phyloP scores from a whole-genome alignment of 257 asterid species.

The Solanum commersonii region DNA sequence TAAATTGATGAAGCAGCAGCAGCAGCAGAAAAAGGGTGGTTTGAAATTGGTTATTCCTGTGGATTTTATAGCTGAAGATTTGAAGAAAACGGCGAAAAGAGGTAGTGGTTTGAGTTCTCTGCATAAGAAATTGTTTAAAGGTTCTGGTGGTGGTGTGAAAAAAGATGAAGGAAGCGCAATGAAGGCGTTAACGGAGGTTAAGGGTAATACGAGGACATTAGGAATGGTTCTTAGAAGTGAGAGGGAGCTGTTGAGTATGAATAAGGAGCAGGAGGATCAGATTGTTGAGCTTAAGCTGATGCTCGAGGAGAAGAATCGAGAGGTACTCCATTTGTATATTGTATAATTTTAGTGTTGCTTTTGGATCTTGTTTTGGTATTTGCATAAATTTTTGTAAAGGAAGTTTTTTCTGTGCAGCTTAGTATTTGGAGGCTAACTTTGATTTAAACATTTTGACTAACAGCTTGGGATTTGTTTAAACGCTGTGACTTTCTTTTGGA shows the following conservation, averaged over 20 bases:
- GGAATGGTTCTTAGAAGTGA: conserved; percentile 96
- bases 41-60: conserved; percentile 35
- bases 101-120: conserved; percentile 43
- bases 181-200: conserved; percentile 83
- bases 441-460: neutral
- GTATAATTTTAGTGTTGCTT: neutral
- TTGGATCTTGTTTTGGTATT: neutral
- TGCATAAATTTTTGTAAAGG: neutral
- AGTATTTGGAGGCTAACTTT: neutral
- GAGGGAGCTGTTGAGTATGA: conserved; percentile 74
- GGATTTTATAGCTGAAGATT: conserved; percentile 61
- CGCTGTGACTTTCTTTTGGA: neutral
- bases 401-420: neutral
- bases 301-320: conserved; percentile 37
- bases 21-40: conserved; percentile 22
- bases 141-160: conserved; percentile 16
- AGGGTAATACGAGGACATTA: conserved; percentile 72
- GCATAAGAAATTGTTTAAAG: conserved; percentile 81
- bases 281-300: conserved; percentile 49
- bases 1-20: neutral
- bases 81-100: conserved; percentile 54
- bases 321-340: neutral
- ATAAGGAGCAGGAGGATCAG: conserved; percentile 57
- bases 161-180: conserved; percentile 44
- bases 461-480: neutral